Conservation (phyloP, 2,329 filamentous ascomycete species). For the Periglandula ipomoeae region DNA sequence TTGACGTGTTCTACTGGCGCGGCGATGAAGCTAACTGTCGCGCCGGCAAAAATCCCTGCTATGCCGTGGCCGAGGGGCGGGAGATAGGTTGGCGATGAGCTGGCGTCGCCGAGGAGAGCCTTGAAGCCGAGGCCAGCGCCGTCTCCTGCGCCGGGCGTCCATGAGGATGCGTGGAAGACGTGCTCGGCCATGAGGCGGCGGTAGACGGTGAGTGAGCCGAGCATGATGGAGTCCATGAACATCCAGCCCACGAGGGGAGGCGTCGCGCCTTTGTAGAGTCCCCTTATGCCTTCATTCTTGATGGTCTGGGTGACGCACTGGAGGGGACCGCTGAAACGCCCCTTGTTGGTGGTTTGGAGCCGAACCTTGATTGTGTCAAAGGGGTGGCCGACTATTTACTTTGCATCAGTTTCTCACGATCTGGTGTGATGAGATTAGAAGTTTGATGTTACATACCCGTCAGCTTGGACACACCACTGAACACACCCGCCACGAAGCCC, state of each 20-base stretch:
- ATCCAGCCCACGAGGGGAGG: conserved; percentile 95
- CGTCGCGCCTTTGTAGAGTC: conserved; percentile 89
- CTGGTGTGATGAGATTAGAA: too few species aligned
- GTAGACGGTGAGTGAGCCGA: conserved; percentile 86
- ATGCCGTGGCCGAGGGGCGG: conserved; percentile 76
- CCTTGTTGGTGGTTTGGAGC: conserved; percentile 70
- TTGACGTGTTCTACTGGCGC: conserved; percentile 94
- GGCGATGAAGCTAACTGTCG: conserved; percentile 86
- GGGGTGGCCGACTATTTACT: conserved; percentile 49
- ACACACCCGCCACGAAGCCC: conserved; percentile 95
- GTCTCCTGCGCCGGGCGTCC: conserved; percentile 18
- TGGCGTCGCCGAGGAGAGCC: not conserved
- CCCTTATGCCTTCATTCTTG: conserved; percentile 72
- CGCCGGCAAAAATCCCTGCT: conserved; percentile 78
- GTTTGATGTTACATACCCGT: conserved; percentile 54
- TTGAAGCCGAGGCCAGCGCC: conserved; percentile 11
- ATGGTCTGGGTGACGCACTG: conserved; percentile 81
- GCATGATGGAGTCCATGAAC: conserved; percentile 90
- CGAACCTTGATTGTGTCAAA: conserved; percentile 98
- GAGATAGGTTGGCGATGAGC: conserved; percentile 35
- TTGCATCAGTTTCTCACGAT: too few species aligned
- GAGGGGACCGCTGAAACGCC: conserved; percentile 76
- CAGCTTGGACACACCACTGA: conserved; percentile 87
- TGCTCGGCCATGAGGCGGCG: conserved; percentile 73
- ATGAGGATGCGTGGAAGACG: conserved; percentile 52